Base-by-base conservation (phyloP, 345 rosid genomes). In the Eucalyptus rudis region DNA sequence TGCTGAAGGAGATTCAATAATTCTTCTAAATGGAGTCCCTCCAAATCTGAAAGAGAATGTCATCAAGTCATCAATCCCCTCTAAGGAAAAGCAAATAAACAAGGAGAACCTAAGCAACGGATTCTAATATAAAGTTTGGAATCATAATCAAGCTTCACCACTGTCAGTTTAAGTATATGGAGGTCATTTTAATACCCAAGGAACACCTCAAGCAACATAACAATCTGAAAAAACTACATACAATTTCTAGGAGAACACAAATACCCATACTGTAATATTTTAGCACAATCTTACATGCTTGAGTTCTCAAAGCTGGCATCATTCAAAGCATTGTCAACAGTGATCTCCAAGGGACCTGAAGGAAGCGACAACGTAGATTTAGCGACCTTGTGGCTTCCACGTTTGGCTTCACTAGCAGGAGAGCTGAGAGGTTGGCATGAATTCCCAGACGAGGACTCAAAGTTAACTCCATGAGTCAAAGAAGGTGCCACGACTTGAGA, bases 1-100 rank as follows among this genome's bases (percentile, higher is more conserved):
- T 52, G 97, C 99, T 43, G 99, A 97, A 84, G 99, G 99, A 62
- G 99, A 98, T 89, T 98, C 99, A 19, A 97, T 91, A 88, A 96
- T 95, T 92, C 98, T 94, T 91, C 91, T 94, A 89, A 96, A 95
- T 49, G 99, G 99, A 88, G 99, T 98, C 68, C 93, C 98, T 88
- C 98, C 95, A 90, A 96, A 96, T 91, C 99, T 97, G 94, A 45
- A 90, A 92, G 87, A 40, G 13, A 43, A 22, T 10, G 47, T 76
- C 84, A 76, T 22, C 84, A 76, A 36, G 47, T 40, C 87, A 86
- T 31, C 44, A 64, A 47, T 64, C 40, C 40, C 88, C 52, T 19
- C 3, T 13, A 50, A 43, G 49, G 49, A 54, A 58, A 88, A 59
- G 86, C 19, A 87, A 84, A 64, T 20, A 31, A 86, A 76, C 27